Percentiles rank a stretch among this genome's conserved stretches.
phyloP scores from a whole-genome alignment of 495 filamentous ascomycete species.

The Penicillium cosmopolitanum region DNA sequence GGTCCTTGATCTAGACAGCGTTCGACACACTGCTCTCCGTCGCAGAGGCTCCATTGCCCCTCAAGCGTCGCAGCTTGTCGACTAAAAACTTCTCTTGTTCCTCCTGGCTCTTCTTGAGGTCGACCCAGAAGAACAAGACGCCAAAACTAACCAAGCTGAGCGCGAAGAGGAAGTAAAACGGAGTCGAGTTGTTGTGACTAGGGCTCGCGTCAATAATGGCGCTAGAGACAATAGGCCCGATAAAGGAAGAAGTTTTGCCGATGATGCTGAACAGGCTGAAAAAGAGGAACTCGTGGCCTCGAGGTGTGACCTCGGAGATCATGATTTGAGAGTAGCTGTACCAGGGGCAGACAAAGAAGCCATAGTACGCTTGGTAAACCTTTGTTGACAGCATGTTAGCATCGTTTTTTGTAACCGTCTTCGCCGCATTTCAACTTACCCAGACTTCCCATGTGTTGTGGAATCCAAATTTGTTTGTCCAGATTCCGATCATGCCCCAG shows the following conservation, averaged over 20 bases:
- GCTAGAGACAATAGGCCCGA: conserved; percentile 64
- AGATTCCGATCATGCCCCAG: conserved; percentile 71
- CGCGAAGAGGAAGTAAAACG: conserved; percentile 67
- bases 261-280: conserved; percentile 69
- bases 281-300: conserved; percentile 68
- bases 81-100: conserved; percentile 52
- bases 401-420: background rate
- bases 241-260: conserved; percentile 66
- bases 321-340: conserved; percentile 71
- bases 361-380: conserved; percentile 65
- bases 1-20: background rate
- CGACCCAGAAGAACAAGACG: conserved; percentile 55
- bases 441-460: conserved; percentile 66
- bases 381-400: conserved; percentile 13
- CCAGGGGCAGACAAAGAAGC: conserved; percentile 69
- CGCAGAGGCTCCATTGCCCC: conserved; percentile 11
- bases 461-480: conserved; percentile 64
- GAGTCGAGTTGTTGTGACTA: conserved; percentile 54
- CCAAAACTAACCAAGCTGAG: conserved; percentile 58
- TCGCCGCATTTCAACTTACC: conserved; percentile 29
- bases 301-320: conserved; percentile 67
- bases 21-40: background rate
- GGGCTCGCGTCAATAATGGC: conserved; percentile 68
- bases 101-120: conserved; percentile 59
- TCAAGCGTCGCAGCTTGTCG: conserved; percentile 23